Conservation (phyloP, 2,329 filamentous ascomycete species). For the Xylariaceae sp. region DNA sequence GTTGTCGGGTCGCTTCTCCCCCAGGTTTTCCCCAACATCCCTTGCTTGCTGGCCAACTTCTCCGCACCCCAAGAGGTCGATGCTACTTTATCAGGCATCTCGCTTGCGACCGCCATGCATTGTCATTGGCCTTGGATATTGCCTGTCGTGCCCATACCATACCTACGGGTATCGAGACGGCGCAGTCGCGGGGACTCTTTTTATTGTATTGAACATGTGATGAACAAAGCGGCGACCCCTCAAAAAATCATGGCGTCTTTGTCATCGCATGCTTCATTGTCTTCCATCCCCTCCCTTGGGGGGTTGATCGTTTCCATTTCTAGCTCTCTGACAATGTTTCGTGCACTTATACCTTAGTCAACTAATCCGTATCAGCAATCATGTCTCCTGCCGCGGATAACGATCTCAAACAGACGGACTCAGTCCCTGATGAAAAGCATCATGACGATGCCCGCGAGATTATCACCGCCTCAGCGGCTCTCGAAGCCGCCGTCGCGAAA, state of each 20-base stretch:
- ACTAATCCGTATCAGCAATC: no score
- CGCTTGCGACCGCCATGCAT: not conserved
- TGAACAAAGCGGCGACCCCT: not conserved
- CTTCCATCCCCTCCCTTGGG: not conserved
- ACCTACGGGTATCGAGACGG: not conserved
- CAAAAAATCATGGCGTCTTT: not conserved
- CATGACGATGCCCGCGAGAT: no score
- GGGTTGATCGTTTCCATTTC: no score
- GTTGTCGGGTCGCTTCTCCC: no score
- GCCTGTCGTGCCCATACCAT: not conserved
- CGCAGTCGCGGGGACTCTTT: not conserved
- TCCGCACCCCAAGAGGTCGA: not conserved
- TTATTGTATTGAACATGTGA: not conserved
- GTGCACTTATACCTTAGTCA: no score
- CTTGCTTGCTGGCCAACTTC: not conserved
- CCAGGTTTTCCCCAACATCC: not conserved
- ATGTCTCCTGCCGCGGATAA: constrained; percentile 13
- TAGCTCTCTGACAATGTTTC: no score
- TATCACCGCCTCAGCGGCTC: no score
- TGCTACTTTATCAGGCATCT: not conserved
- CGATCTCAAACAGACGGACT: constrained; percentile 20
- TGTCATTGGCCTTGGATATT: not conserved
- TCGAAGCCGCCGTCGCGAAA: no score
- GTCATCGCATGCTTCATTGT: constrained; percentile 4
- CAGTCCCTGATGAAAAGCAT: not conserved